Evolutionary conservation across 192 early-diverging fungal genomes (phyloP), one percentile per base, ranked within the genome.

Genomic region (Dissophora ornata): DNA sequence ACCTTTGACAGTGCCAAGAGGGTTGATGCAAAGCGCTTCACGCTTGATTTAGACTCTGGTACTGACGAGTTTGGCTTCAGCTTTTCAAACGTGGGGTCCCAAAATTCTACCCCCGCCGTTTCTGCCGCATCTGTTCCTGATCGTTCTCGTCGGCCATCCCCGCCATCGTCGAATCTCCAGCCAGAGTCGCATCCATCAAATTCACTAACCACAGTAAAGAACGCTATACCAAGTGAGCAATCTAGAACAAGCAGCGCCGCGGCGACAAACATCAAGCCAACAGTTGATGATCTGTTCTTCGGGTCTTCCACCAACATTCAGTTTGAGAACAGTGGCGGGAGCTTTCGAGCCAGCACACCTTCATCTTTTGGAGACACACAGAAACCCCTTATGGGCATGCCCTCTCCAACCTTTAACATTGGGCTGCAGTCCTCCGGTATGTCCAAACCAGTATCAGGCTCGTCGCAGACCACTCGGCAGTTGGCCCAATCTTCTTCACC

Each of bases 261-360:
- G 44, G 38, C 48, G 6, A 18, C 25, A 53, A 70, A 61, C 24
- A 22, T 36, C 33, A 69, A 69, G 42, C 57, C 57, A 18, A 65
- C 70, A 42, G 70, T 56, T 19, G 56, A 65, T 26, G 70, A 74
- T 40, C n/a, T 74, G 28, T 65, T 74, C 40, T 74, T 74, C 36
- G 49, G 57, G 4, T 59, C 70, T 1, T 54, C 70, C 1, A 36
- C 62, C 4, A 54, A 42, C 12, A 54, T 57, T 19, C 45, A 63
- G 29, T 50, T 63, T 29, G 66, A 68, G 25, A 55, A 26, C 22
- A 55, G 16, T 22, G 69, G 42, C 24, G 30, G 12, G 0, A 54
- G 54, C 16, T 63, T 47, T 24, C 53, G 60, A 21, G 38, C 69
- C 7, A 50, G 32, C 54, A 63, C 61, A 13, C 61, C 69, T 24